Conservation (phyloP, 2,329 filamentous ascomycete species). For the Hypoxylon sp. region DNA sequence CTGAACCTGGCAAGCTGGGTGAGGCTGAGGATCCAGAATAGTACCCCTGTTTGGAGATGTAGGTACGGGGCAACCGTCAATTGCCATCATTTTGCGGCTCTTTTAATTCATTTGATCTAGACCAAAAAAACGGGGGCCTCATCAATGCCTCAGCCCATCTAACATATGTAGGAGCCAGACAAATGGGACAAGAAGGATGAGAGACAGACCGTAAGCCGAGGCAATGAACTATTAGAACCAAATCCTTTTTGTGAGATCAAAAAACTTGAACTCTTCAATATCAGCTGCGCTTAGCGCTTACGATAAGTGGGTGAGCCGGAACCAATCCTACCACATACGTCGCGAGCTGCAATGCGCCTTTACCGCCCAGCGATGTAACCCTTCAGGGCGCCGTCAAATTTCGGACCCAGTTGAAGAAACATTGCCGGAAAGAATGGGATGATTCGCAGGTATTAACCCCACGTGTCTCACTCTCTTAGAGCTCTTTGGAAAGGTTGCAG, state of each 20-base stretch:
- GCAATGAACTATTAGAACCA: neutral
- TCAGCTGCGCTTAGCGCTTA: conserved; percentile 44
- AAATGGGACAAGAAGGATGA: neutral
- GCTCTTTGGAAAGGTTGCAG: conserved; percentile 7
- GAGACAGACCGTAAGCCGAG: neutral
- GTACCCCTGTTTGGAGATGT: conserved; percentile 24
- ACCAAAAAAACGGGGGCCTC: neutral
- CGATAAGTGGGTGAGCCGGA: conserved; percentile 5
- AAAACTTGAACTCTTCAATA: conserved; percentile 22
- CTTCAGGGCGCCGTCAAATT: conserved; percentile 28
- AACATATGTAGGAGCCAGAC: neutral
- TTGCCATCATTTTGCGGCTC: conserved; percentile 4
- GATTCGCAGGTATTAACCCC: conserved; percentile 40
- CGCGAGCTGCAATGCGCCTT: conserved; percentile 37
- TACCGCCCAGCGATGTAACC: conserved; percentile 45
- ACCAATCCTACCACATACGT: conserved; percentile 28
- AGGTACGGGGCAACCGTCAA: conserved; percentile 10
- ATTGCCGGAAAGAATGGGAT: conserved; percentile 29
- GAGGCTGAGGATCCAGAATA: conserved; percentile 43
- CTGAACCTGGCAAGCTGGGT: conserved; percentile 34
- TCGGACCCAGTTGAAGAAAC: conserved; percentile 23
- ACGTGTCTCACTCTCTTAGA: conserved; percentile 34
- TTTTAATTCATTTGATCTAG: neutral
- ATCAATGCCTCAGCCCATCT: neutral
- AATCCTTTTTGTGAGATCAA: conserved; percentile 8